phyloP scores from a whole-genome alignment of 306 rosid species.

The Castanea mollissima region DNA sequence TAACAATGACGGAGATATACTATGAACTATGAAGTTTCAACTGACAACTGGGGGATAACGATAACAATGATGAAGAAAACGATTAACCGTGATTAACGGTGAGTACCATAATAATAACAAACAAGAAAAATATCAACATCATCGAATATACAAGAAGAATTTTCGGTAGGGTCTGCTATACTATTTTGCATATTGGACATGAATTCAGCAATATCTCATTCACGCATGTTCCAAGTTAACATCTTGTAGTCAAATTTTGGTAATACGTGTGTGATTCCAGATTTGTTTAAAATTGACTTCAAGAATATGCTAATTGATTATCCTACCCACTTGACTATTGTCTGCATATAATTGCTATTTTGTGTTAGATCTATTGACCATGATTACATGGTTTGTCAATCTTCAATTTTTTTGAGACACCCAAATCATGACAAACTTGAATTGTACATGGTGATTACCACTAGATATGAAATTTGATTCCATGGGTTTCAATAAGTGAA shows the following conservation, averaged over 20 bases:
- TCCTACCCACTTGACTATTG: background rate
- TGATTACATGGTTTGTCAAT: background rate
- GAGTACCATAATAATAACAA: background rate
- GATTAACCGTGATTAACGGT: constrained; percentile 2
- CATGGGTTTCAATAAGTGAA: too few species aligned
- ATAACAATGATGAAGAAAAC: background rate
- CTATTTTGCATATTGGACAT: background rate
- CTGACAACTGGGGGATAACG: background rate
- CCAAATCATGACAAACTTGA: background rate
- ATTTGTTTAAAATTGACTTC: too few species aligned
- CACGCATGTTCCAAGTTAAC: background rate
- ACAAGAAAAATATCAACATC: background rate
- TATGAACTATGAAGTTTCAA: too few species aligned
- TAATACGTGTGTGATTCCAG: too few species aligned
- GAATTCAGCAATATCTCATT: background rate
- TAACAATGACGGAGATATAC: background rate
- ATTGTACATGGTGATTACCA: background rate
- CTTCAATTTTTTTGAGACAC: background rate
- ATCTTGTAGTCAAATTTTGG: too few species aligned
- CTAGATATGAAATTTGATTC: background rate
- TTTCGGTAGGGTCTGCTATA: background rate
- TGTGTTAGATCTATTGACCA: background rate
- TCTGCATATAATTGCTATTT: too few species aligned
- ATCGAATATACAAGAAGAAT: background rate
- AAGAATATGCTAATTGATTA: background rate